These are phyloP conservation scores for Gastrolobium villosum DNA, from an alignment of 306 rosid species.

Conservation along the genomic window DNA sequence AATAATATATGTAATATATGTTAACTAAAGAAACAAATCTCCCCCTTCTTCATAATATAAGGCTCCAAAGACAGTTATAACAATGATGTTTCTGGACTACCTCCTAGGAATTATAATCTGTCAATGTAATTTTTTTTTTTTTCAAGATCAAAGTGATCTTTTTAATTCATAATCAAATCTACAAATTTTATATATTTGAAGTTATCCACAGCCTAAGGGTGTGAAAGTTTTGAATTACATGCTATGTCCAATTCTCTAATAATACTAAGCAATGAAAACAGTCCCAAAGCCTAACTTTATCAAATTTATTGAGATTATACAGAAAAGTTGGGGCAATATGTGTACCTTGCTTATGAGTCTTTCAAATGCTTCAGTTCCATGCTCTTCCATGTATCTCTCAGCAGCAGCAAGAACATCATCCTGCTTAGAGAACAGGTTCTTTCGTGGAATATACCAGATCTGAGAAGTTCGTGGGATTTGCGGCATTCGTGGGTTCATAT, in stretches of 20 bases:
- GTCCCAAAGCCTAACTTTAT: neutral
- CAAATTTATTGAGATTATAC: slow-evolving; percentile 1
- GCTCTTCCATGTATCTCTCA: slow-evolving; percentile 77
- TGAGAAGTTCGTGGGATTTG: slow-evolving; percentile 54
- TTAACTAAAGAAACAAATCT: neutral
- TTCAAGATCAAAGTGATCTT: neutral
- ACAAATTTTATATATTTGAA: neutral
- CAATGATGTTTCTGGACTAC: slow-evolving; percentile 1
- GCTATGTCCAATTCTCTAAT: neutral
- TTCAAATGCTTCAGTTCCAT: slow-evolving; percentile 88
- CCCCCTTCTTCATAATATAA: slow-evolving; percentile 1
- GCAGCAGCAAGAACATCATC: slow-evolving; percentile 88
- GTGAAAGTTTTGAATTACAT: neutral
- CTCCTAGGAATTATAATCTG: neutral
- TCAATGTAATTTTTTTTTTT: neutral
- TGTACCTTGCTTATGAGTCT: slow-evolving; percentile 82
- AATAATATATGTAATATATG: neutral
- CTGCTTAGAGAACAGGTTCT: slow-evolving; percentile 67
- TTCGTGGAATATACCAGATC: slow-evolving; percentile 85
- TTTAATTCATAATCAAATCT: neutral
- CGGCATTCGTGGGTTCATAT: slow-evolving; percentile 78
- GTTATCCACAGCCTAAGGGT: neutral
- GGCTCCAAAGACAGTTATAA: neutral
- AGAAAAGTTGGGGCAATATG: neutral
- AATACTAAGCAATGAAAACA: slow-evolving; percentile 18